Evolutionary conservation across 305 asterid species (phyloP), one percentile per base, ranked within the genome.

Genomic region (Fraxinus platypoda): DNA sequence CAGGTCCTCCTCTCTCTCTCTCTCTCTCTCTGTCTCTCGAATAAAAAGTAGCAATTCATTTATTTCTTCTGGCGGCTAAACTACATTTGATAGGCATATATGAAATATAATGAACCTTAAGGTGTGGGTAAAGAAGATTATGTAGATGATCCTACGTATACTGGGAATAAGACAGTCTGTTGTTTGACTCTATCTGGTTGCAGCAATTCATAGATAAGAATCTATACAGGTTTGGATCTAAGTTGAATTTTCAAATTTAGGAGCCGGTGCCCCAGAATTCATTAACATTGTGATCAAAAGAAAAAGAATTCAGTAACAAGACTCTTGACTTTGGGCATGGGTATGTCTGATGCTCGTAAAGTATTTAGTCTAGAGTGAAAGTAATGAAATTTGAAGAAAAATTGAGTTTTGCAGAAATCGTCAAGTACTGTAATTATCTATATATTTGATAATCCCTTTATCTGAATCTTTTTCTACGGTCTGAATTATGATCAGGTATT

Each of bases 1-100:
- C 99, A 95, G 98, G 99, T 95, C 77, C 79, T 78, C 75, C 30
- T 43, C 52, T 43, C 52, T 43, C 80, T 81, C 38, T 25, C 28
- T 6, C 8, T 9, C 79, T 28, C 8, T 37, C 8, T 41, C 21
- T 72, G 31, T 33, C 79, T 80, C 52, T 21, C 25, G 2, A 6
- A 21, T 23, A 59, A 25, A 52, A 66, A 11, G 35, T 26, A 66
- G 34, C 34, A 66, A 23, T 66, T 66, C 35, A 26, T 64, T 64
- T 59, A 59, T 59, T 19, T 21, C 13, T 2, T 59, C 30, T 9
- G 28, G 70, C 11, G 26, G 70, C 28, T 59, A 59, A 59, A 59
- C 70, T 2, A 59, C 30, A 59, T 19, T 7, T 25, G 70, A 59
- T 21, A 59, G 30, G 70, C 70, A 21, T 59, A 8, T 7, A 19